phyloP scores from a whole-genome alignment of 2,329 filamentous ascomycete species.

The Epichloe hybrida region DNA sequence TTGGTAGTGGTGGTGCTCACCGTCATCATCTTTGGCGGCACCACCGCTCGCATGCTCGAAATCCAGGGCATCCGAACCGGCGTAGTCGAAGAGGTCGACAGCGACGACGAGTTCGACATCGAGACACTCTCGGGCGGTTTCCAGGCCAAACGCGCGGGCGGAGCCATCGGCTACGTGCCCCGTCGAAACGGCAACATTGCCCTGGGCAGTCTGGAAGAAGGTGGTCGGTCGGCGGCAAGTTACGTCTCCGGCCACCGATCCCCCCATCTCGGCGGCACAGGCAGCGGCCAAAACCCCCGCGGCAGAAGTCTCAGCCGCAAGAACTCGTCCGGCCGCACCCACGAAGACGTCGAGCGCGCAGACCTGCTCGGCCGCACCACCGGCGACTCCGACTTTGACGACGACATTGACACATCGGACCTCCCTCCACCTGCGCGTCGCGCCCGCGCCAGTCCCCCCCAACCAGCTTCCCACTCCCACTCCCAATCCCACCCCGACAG shows the following conservation, averaged over 20 bases:
- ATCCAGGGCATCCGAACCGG: slow-evolving; percentile 94
- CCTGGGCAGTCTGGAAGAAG: slow-evolving; percentile 36
- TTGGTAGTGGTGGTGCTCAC: slow-evolving; percentile 93
- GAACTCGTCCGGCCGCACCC: slow-evolving; percentile 25
- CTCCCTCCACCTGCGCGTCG: slow-evolving; percentile 46
- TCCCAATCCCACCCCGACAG: slow-evolving; percentile 9
- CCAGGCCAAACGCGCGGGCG: slow-evolving; percentile 69
- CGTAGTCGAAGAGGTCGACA: slow-evolving; percentile 92
- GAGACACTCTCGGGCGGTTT: slow-evolving; percentile 59
- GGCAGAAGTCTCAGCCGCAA: slow-evolving; percentile 40
- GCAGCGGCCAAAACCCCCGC: slow-evolving; percentile 30
- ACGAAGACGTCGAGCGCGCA: slow-evolving; percentile 38
- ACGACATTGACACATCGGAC: slow-evolving; percentile 54
- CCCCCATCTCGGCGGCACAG: slow-evolving; percentile 20
- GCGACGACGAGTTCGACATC: slow-evolving; percentile 97
- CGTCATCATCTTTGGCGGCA: slow-evolving; percentile 97
- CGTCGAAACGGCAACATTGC: slow-evolving; percentile 48
- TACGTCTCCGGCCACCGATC: slow-evolving; percentile 43
- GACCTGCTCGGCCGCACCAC: slow-evolving; percentile 39
- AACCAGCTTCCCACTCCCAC: slow-evolving; percentile 10
- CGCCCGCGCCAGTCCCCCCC: slow-evolving; percentile 15
- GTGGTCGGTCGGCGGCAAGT: slow-evolving; percentile 24
- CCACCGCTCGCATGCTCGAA: slow-evolving; percentile 93
- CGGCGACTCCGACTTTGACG: slow-evolving; percentile 46
- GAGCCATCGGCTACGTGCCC: slow-evolving; percentile 64